These are phyloP conservation scores for Petunia hybrid DNA, from an alignment of 305 asterid species.

Conservation along the genomic window DNA sequence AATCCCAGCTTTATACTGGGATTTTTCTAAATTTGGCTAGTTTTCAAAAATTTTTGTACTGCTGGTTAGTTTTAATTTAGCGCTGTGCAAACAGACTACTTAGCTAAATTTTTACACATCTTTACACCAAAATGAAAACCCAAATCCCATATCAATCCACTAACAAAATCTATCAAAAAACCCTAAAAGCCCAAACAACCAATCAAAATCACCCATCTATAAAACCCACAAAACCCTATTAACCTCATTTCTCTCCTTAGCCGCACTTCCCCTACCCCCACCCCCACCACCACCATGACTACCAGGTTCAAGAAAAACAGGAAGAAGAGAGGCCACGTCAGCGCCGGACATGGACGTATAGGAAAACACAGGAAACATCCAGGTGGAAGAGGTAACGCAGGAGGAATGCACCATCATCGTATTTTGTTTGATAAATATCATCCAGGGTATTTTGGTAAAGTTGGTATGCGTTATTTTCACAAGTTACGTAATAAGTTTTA, in stretches of 20 bases:
- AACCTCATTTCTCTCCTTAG: not conserved
- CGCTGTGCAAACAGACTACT: no score
- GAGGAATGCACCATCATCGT: slow-evolving; percentile 89
- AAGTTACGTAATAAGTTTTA: slow-evolving; percentile 64
- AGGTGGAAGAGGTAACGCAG: slow-evolving; percentile 85
- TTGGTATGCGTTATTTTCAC: slow-evolving; percentile 48
- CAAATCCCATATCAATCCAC: not conserved
- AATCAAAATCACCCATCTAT: not conserved
- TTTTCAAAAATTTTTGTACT: no score
- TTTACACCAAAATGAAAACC: not conserved
- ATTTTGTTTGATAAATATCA: slow-evolving; percentile 84
- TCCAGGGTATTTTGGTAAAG: slow-evolving; percentile 43
- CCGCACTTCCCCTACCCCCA: slow-evolving; percentile 32
- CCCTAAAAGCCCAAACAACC: not conserved
- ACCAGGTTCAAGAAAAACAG: slow-evolving; percentile 78
- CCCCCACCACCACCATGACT: slow-evolving; percentile 53
- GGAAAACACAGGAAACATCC: slow-evolving; percentile 86
- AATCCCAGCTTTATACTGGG: no score
- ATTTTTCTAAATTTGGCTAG: no score
- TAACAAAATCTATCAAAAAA: not conserved
- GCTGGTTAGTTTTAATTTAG: no score
- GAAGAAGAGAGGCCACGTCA: slow-evolving; percentile 89
- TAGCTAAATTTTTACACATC: no score
- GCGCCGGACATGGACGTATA: slow-evolving; percentile 87
- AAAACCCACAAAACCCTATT: not conserved